Percentiles rank a stretch among this genome's conserved stretches.
phyloP scores from a whole-genome alignment of 2,329 filamentous ascomycete genomes.

The Shiraia sp. region DNA sequence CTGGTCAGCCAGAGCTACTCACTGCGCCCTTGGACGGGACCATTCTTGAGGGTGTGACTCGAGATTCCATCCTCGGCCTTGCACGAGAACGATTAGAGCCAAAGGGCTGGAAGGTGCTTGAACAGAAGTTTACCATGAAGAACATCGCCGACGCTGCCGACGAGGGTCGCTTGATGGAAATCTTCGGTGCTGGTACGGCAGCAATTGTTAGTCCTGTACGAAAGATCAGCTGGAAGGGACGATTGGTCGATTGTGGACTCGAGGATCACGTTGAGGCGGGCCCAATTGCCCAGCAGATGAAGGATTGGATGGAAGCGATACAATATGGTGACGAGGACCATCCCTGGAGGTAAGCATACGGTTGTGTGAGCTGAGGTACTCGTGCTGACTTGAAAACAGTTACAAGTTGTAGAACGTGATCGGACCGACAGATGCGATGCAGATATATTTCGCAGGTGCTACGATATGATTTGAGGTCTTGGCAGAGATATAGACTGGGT shows the following conservation, averaged over 20 bases:
- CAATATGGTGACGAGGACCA: constrained; percentile 90
- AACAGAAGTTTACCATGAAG: constrained; percentile 90
- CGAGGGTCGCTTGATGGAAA: constrained; percentile 87
- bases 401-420: constrained; percentile 27
- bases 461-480: neutral
- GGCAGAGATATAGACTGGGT: neutral
- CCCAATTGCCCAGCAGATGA: constrained; percentile 82
- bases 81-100: constrained; percentile 81
- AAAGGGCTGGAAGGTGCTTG: constrained; percentile 84
- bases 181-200: constrained; percentile 91
- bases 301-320: constrained; percentile 93
- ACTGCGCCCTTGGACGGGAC: constrained; percentile 97
- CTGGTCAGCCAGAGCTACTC: constrained; percentile 86
- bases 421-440: too few relatives aligned
- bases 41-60: constrained; percentile 91
- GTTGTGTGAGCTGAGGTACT: constrained; percentile 3
- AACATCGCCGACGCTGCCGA: constrained; percentile 79
- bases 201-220: constrained; percentile 91
- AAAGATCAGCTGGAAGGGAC: constrained; percentile 84
- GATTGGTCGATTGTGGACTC: constrained; percentile 81
- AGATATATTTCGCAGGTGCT: too few relatives aligned
- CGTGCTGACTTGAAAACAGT: constrained; percentile 29
- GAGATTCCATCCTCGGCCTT: constrained; percentile 86
- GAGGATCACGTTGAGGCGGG: constrained; percentile 82
- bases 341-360: constrained; percentile 74